phyloP scores from a whole-genome alignment of 2,329 filamentous ascomycete species.

The Arthrocladium fulminans region DNA sequence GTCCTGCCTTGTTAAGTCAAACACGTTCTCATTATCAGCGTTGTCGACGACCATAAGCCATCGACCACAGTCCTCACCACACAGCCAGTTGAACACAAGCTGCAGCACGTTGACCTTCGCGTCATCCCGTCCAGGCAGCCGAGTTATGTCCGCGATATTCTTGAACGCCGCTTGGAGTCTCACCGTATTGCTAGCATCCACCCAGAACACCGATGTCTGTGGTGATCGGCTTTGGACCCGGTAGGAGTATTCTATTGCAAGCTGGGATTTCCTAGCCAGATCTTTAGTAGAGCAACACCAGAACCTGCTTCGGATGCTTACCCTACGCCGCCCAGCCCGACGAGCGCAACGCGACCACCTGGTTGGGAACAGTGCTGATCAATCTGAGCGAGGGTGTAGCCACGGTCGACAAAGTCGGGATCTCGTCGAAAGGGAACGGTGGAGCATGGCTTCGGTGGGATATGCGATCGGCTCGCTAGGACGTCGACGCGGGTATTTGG shows the following conservation, averaged over 20 bases:
- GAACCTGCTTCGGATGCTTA: too few relatives aligned
- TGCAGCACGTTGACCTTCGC: slow-evolving; percentile 27
- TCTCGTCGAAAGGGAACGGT: slow-evolving; percentile 20
- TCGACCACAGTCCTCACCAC: slow-evolving; percentile 16
- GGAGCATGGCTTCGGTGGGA: slow-evolving; percentile 19
- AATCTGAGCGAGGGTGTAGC: slow-evolving; percentile 22
- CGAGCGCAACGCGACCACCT: slow-evolving; percentile 25
- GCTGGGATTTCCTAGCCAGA: slow-evolving; percentile 28
- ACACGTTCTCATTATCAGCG: slow-evolving; percentile 22
- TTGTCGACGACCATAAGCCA: slow-evolving; percentile 26
- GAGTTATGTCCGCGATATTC: slow-evolving; percentile 28
- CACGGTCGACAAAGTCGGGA: slow-evolving; percentile 20
- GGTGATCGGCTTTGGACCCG: slow-evolving; percentile 22
- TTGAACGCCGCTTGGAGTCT: slow-evolving; percentile 30
- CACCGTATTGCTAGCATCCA: slow-evolving; percentile 28
- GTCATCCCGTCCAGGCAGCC: slow-evolving; percentile 26
- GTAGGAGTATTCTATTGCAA: slow-evolving; percentile 33
- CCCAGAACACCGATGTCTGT: slow-evolving; percentile 32
- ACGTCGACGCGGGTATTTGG: too few relatives aligned
- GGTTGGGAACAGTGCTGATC: slow-evolving; percentile 20
- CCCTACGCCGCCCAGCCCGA: slow-evolving; percentile 27
- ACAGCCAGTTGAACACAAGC: slow-evolving; percentile 23
- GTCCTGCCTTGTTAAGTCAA: too few relatives aligned
- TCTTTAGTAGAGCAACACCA: too few relatives aligned
- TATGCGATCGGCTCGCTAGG: slow-evolving; percentile 5